A percentile compares a stretch with the other conserved stretches of the same genome.
Conservation (phyloP, 2,329 filamentous ascomycete species). For the Pseudopyrenochaeta lycopersici region DNA sequence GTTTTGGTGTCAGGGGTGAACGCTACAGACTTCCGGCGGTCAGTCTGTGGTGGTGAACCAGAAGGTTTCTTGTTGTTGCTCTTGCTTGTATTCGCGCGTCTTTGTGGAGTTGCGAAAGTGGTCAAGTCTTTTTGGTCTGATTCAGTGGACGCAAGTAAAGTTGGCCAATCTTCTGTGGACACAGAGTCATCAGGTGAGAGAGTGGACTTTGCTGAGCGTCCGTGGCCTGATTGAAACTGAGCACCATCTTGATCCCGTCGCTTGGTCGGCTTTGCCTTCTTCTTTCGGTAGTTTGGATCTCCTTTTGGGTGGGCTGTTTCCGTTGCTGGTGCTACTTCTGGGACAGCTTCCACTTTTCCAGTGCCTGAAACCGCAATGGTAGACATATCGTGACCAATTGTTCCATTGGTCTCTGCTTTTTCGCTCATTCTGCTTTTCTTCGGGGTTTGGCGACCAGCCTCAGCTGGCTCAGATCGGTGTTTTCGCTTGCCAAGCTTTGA, state of each 20-base stretch:
- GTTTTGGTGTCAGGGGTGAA: slow-evolving; percentile 71
- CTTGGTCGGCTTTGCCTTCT: slow-evolving; percentile 33
- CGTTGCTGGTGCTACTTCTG: slow-evolving; percentile 15
- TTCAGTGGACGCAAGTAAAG: slow-evolving; percentile 45
- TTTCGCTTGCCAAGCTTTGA: slow-evolving; percentile 50
- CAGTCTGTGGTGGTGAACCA: slow-evolving; percentile 35
- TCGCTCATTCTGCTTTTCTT: slow-evolving; percentile 39
- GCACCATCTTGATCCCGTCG: slow-evolving; percentile 16
- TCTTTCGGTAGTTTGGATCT: slow-evolving; percentile 49
- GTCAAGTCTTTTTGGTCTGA: slow-evolving; percentile 19
- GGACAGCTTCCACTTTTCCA: slow-evolving; percentile 7
- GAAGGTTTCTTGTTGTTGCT: slow-evolving; percentile 25
- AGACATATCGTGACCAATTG: slow-evolving; percentile 2
- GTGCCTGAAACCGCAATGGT: slow-evolving; percentile 12
- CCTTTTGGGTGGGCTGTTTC: slow-evolving; percentile 30
- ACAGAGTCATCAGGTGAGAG: slow-evolving; percentile 32
- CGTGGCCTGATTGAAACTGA: slow-evolving; percentile 10
- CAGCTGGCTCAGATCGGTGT: slow-evolving; percentile 40
- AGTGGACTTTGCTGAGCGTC: slow-evolving; percentile 8
- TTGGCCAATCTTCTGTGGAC: slow-evolving; percentile 16
- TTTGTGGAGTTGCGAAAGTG: slow-evolving; percentile 25
- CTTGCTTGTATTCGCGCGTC: slow-evolving; percentile 15
- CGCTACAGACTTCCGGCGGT: slow-evolving; percentile 66
- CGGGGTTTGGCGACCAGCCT: slow-evolving; percentile 23
- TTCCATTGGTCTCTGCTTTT: slow-evolving; percentile 7